Evolutionary conservation across 1,284 basidiomycete species (phyloP).

Genomic region (Ustilago cynodontis): DNA sequence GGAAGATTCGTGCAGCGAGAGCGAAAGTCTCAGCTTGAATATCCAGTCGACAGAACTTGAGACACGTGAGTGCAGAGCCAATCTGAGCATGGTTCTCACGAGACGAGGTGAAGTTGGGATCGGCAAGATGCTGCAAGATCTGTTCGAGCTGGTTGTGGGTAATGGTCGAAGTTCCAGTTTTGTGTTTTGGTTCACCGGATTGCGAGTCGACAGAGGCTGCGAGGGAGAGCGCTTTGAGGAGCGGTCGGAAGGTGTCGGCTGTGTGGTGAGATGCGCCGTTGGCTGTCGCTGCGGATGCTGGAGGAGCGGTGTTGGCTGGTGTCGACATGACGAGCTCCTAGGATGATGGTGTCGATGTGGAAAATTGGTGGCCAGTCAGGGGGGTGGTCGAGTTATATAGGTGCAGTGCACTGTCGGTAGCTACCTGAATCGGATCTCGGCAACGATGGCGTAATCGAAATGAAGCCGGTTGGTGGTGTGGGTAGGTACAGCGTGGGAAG

Average conservation of each 20-base stretch:
- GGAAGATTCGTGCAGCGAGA: conserved; percentile 57
- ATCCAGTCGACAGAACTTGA: conserved; percentile 63
- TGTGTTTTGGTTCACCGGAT: conserved; percentile 42
- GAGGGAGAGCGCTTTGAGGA: conserved; percentile 58
- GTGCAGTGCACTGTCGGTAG: not conserved
- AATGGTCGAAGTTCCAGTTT: conserved; percentile 44
- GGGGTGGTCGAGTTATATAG: not conserved
- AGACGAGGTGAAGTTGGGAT: conserved; percentile 64
- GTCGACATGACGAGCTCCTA: not conserved
- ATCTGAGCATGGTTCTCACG: conserved; percentile 64
- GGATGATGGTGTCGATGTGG: not conserved
- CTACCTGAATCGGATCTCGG: not conserved
- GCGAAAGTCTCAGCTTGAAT: conserved; percentile 56
- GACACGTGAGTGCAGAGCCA: conserved; percentile 61
- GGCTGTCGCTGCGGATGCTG: conserved; percentile 2
- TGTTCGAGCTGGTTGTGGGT: conserved; percentile 45
- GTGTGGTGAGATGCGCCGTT: conserved; percentile 46
- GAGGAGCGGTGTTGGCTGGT: conserved; percentile 5
- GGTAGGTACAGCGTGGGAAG: not conserved
- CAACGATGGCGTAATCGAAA: not conserved
- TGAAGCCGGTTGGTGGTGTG: not conserved
- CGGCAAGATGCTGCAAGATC: conserved; percentile 64
- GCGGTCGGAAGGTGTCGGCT: conserved; percentile 58
- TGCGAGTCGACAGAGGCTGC: conserved; percentile 40
- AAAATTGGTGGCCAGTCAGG: not conserved